Evolutionary conservation across 192 early-diverging fungal species (phyloP).

Genomic region (Coemansia aciculifera): DNA sequence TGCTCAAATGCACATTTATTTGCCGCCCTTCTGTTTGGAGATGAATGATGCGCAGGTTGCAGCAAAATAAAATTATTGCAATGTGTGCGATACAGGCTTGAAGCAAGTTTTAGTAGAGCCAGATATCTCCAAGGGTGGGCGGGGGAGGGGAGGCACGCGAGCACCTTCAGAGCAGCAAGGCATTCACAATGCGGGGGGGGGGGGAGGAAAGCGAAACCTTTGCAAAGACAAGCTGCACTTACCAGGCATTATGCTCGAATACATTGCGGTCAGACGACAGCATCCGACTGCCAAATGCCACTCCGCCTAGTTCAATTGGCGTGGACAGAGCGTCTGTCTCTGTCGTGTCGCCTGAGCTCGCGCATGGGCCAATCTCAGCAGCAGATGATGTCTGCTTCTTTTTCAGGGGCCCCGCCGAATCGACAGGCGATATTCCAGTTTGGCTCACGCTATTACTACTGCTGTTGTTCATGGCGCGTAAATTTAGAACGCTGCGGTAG

Average conservation of each 20-base stretch:
- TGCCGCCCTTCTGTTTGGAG: background rate
- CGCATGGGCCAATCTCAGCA: slow-evolving; percentile 22
- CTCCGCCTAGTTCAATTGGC: background rate
- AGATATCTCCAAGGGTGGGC: background rate
- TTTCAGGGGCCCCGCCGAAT: slow-evolving; percentile 16
- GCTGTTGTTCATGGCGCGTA: slow-evolving; percentile 5
- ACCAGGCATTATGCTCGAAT: slow-evolving; percentile 94
- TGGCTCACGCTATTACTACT: background rate
- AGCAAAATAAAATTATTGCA: background rate
- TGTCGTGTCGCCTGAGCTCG: slow-evolving; percentile 9
- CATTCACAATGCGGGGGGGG: background rate
- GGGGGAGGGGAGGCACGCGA: background rate
- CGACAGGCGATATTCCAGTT: background rate
- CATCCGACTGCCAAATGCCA: slow-evolving; percentile 73
- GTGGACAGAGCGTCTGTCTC: slow-evolving; percentile 5
- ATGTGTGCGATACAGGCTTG: background rate
- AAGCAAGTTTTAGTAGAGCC: background rate
- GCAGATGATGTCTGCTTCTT: slow-evolving; percentile 52
- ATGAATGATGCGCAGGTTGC: background rate
- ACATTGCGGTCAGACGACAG: slow-evolving; percentile 75
- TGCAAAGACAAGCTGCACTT: slow-evolving; percentile 25
- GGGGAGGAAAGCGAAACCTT: background rate
- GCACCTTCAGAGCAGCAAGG: background rate
- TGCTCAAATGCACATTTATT: slow-evolving; percentile 3
- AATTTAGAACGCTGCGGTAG: slow-evolving; percentile 2